phyloP scores from a whole-genome alignment of 352 stramenopile genomes.

The Phytophthora uliginosa region DNA sequence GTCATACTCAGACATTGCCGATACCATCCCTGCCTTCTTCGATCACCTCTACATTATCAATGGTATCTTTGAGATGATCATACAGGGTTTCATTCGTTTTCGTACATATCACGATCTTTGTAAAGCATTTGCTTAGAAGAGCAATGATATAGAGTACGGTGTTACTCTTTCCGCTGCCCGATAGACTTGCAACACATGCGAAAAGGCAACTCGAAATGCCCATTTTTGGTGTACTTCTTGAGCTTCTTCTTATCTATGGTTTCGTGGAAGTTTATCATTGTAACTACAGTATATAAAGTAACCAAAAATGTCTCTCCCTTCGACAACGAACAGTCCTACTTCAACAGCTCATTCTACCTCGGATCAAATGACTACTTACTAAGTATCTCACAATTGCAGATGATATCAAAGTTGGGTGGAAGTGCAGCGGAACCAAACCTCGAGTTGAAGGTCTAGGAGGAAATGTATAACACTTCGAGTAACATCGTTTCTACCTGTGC shows the following conservation, averaged over 20 bases:
- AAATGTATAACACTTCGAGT: too few species aligned
- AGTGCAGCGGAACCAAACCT: too few species aligned
- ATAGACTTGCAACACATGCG: constrained; percentile 5
- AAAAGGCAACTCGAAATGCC: constrained; percentile 25
- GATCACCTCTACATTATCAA: constrained; percentile 23
- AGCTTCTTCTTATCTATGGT: constrained; percentile 17
- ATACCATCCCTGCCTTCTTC: constrained; percentile 13
- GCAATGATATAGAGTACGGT: constrained; percentile 22
- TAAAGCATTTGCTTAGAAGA: constrained; percentile 28
- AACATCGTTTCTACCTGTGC: too few species aligned
- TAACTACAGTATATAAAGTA: constrained; percentile 18
- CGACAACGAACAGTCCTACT: background rate
- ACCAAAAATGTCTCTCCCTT: constrained; percentile 29
- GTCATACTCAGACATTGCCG: constrained; percentile 20
- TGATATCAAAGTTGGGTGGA: background rate
- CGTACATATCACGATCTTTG: constrained; percentile 22
- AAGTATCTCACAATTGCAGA: background rate
- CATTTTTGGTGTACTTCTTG: constrained; percentile 23
- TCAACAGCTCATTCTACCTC: constrained; percentile 1
- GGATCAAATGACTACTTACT: too few species aligned
- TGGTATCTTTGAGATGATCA: constrained; percentile 28
- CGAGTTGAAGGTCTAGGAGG: too few species aligned
- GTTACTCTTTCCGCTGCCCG: constrained; percentile 21
- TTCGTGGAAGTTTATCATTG: constrained; percentile 24
- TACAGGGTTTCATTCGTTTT: constrained; percentile 26